Evolutionary conservation across 2,329 filamentous ascomycete genomes (phyloP), one percentile per base, ranked within the genome.

Genomic region (Penicillium glabrum): DNA sequence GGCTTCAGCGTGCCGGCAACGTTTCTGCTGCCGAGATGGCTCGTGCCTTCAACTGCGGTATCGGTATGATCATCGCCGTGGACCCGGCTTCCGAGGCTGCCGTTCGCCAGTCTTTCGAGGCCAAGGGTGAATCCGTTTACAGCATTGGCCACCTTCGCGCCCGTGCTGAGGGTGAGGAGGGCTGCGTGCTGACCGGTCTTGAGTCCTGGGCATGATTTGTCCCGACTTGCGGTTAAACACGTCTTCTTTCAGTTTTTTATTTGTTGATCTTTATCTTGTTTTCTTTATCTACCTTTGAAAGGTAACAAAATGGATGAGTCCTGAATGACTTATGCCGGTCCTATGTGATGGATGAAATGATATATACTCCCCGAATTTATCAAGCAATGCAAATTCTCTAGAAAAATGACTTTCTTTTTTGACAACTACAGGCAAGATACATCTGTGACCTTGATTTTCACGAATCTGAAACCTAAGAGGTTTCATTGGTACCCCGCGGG

Each of bases 51-150:
- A 99, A 99, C 79, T 92, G 89, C 8, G 95, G 95, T 50, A 79
- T 99, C 45, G 95, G 95, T 46, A 98, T 99, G 93, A 90, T 97
- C 6, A 81, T 93, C 29, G 91, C 92, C 5, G 91, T 97, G 3
- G 84, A 83, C 27, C 46, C 60, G 11, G 53, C 64, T 16, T 57
- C 60, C 10, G 64, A 59, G 58, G 63, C 57, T 29, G 63, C 57
- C 27, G 51, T 67, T 16, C 64, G 63, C 37, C 79, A 83, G 54
- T 82, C 79, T 33, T 83, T 89, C 64, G 90, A 82, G 1, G 81
- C 84, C 6, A 79, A 81, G 46, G 90, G 90, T 16, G 93, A 97
- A 81, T 87, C 80, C 57, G 91, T 96, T 3, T 91, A 84, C 71
- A 82, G 78, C 26, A 86, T 98, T 59, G 95, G 93, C 16, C 83